These are phyloP conservation scores for Candida odintsovae DNA, from an alignment of 805 yeast species.

Conservation along the genomic window DNA sequence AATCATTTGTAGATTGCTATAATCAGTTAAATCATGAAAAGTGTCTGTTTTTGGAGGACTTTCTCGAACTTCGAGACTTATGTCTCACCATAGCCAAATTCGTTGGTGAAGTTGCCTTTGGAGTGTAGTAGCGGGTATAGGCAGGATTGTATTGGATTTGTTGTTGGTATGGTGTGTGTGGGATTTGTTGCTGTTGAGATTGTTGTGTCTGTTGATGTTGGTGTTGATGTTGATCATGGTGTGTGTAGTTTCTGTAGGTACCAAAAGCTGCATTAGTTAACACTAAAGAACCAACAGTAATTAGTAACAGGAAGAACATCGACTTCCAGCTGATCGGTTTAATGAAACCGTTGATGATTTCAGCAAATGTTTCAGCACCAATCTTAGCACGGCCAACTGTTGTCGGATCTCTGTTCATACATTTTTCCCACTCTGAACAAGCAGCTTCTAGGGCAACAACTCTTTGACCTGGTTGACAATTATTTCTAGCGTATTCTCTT, in stretches of 20 bases:
- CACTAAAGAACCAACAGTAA: conserved; percentile 46
- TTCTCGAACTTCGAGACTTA: not conserved
- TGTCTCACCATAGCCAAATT: conserved; percentile 1
- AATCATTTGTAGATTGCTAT: too few relatives aligned
- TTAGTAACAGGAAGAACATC: conserved; percentile 39
- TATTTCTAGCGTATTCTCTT: conserved; percentile 61
- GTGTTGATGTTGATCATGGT: conserved; percentile 6
- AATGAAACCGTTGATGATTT: conserved; percentile 70
- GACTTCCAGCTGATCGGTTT: conserved; percentile 69
- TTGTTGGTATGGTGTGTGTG: conserved; percentile 18
- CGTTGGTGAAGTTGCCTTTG: conserved; percentile 17
- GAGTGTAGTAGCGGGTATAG: conserved; percentile 19
- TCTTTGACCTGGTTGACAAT: conserved; percentile 57
- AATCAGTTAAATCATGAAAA: not conserved
- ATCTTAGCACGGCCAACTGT: conserved; percentile 60
- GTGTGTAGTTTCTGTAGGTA: conserved; percentile 28
- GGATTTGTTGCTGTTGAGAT: conserved; percentile 3
- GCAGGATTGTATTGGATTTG: conserved; percentile 17
- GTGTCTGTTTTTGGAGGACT: not conserved
- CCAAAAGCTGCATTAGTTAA: conserved; percentile 48
- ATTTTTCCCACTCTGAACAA: conserved; percentile 72
- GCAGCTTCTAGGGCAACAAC: conserved; percentile 70
- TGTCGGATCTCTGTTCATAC: conserved; percentile 77
- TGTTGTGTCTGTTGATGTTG: conserved; percentile 5
- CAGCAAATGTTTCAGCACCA: conserved; percentile 80